Evolutionary conservation across 1,284 basidiomycete genomes (phyloP).

Genomic region (Sutorius eximius): DNA sequence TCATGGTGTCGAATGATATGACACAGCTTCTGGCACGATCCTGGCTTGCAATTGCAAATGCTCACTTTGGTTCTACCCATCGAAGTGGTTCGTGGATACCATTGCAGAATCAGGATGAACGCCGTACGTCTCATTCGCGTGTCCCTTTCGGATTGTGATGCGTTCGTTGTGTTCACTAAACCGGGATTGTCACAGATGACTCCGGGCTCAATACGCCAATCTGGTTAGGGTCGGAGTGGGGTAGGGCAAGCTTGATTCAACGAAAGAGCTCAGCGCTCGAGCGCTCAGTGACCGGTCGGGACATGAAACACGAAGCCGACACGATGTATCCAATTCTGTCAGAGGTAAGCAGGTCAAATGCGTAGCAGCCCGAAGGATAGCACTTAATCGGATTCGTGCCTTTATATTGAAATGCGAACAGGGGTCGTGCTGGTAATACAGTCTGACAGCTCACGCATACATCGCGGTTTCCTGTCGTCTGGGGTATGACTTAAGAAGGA

Average conservation of each 20-base stretch:
- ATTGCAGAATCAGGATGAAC: neutral
- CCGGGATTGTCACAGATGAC: neutral
- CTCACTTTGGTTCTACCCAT: neutral
- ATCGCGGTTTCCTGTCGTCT: neutral
- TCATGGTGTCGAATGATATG: neutral
- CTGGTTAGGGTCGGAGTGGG: neutral
- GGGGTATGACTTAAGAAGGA: neutral
- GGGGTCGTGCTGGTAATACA: too few species aligned
- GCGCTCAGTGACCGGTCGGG: too few species aligned
- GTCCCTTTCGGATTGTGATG: neutral
- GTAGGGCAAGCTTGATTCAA: neutral
- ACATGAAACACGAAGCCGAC: neutral
- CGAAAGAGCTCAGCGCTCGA: neutral
- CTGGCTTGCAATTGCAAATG: neutral
- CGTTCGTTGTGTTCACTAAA: neutral
- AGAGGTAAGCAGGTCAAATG: neutral
- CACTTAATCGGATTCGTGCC: neutral
- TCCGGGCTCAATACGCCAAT: neutral
- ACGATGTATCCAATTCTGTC: neutral
- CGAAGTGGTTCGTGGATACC: neutral
- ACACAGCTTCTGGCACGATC: neutral
- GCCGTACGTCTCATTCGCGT: neutral
- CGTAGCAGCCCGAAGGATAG: neutral
- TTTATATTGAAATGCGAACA: too few species aligned
- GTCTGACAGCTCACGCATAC: neutral